Percentiles rank a stretch among this genome's conserved stretches.
phyloP scores from a whole-genome alignment of 1,284 basidiomycete species.

The Afroboletus lepidellus region DNA sequence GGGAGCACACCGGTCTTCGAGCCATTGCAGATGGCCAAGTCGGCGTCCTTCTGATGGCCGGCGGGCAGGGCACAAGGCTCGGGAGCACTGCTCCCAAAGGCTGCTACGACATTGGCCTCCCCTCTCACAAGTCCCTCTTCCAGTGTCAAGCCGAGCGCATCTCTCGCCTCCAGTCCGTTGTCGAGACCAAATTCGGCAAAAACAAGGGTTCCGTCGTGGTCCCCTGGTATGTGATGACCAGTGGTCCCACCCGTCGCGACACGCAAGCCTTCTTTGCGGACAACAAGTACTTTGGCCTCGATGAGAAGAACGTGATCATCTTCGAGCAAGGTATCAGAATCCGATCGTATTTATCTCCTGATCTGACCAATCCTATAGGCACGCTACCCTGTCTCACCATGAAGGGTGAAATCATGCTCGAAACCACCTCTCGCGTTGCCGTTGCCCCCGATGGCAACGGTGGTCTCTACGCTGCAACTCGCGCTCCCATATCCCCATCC shows the following conservation, averaged over 20 bases:
- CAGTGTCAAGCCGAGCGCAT: slow-evolving; percentile 97
- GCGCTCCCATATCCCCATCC: slow-evolving; percentile 66
- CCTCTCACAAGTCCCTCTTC: slow-evolving; percentile 92
- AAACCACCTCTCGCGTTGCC: slow-evolving; percentile 74
- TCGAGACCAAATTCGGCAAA: slow-evolving; percentile 56
- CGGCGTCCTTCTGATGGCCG: slow-evolving; percentile 94
- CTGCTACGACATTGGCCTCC: slow-evolving; percentile 95
- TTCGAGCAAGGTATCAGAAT: slow-evolving; percentile 87
- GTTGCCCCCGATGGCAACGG: slow-evolving; percentile 98
- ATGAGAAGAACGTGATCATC: slow-evolving; percentile 81
- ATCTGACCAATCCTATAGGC: slow-evolving; percentile 48
- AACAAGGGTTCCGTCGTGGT: slow-evolving; percentile 63
- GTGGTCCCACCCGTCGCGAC: slow-evolving; percentile 87
- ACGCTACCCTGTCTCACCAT: slow-evolving; percentile 93
- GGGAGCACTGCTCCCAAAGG: slow-evolving; percentile 95
- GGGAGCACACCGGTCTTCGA: slow-evolving; percentile 73
- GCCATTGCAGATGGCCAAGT: slow-evolving; percentile 84
- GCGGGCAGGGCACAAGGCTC: slow-evolving; percentile 94
- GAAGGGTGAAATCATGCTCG: slow-evolving; percentile 93
- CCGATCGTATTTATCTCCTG: not conserved
- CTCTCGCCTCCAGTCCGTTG: slow-evolving; percentile 75
- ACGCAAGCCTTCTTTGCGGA: slow-evolving; percentile 86
- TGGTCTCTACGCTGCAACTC: slow-evolving; percentile 92
- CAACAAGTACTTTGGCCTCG: slow-evolving; percentile 83
- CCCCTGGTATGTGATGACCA: slow-evolving; percentile 99